Conservation (phyloP, 306 rosid species). For the Amphicarpaea edgeworthii region DNA sequence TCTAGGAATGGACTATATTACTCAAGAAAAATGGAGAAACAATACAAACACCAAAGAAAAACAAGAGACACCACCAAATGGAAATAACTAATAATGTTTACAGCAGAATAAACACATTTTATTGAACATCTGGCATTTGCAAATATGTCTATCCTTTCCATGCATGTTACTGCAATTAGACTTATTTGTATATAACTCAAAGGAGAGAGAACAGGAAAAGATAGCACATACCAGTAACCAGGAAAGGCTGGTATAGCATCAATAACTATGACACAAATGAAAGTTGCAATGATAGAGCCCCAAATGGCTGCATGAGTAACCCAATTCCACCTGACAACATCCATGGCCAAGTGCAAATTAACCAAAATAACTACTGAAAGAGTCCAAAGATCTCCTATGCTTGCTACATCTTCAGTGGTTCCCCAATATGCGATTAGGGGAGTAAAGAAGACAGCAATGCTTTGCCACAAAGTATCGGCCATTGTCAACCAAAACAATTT, state of each 20-base stretch:
- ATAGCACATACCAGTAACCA: conserved; percentile 79
- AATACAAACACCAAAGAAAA: background rate
- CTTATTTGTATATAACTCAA: conserved; percentile 4
- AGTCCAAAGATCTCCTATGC: conserved; percentile 98
- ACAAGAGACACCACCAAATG: background rate
- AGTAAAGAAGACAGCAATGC: conserved; percentile 70
- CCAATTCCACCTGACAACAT: conserved; percentile 81
- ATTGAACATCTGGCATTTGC: conserved; percentile 16
- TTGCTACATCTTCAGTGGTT: conserved; percentile 65
- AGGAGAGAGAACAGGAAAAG: conserved; percentile 17
- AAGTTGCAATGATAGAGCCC: conserved; percentile 87
- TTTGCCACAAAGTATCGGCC: conserved; percentile 93
- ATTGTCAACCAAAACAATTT: conserved; percentile 79
- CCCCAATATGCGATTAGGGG: conserved; percentile 82
- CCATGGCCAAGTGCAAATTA: conserved; percentile 95
- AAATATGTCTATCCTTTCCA: conserved; percentile 26
- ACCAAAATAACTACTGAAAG: conserved; percentile 83
- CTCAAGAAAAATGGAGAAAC: background rate
- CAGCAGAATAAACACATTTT: background rate
- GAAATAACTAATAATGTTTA: background rate
- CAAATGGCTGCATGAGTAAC: conserved; percentile 82
- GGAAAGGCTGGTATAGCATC: conserved; percentile 69
- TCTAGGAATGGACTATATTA: conserved; percentile 1
- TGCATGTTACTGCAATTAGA: background rate
- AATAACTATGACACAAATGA: conserved; percentile 67